Evolutionary conservation across 2,329 filamentous ascomycete genomes (phyloP).

Genomic region (Hymenoscyphus fructigenus): DNA sequence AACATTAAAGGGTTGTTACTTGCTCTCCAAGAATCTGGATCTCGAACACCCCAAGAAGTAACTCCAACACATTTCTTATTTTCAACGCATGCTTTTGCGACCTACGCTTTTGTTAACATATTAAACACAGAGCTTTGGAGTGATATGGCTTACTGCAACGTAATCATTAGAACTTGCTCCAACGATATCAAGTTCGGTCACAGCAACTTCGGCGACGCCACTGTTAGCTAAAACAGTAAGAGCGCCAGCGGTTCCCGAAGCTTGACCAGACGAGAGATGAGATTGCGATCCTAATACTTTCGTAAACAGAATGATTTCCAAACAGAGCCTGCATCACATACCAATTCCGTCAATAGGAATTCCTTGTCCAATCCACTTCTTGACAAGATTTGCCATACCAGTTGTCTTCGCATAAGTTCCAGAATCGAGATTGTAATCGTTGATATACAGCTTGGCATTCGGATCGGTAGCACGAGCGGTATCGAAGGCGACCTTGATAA

Average conservation of each 20-base stretch:
- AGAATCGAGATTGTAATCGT: slow-evolving; percentile 62
- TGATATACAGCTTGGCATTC: slow-evolving; percentile 69
- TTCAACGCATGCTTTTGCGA: slow-evolving; percentile 14
- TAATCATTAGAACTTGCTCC: slow-evolving; percentile 10
- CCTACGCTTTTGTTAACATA: slow-evolving; percentile 30
- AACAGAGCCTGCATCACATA: background rate
- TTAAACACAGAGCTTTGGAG: no score
- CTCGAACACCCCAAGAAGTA: slow-evolving; percentile 35
- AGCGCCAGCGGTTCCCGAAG: slow-evolving; percentile 13
- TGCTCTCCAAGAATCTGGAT: slow-evolving; percentile 45
- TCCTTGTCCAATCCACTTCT: slow-evolving; percentile 11
- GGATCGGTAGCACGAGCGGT: slow-evolving; percentile 67
- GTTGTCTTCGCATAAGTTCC: slow-evolving; percentile 42
- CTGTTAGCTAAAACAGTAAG: slow-evolving; percentile 42
- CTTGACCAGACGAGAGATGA: slow-evolving; percentile 19
- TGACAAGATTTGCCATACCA: slow-evolving; percentile 12
- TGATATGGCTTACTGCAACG: slow-evolving; percentile 17
- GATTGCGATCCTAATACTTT: slow-evolving; percentile 12
- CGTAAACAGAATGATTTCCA: background rate
- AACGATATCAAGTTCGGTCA: slow-evolving; percentile 61
- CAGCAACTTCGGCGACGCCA: slow-evolving; percentile 54
- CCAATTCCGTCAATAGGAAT: slow-evolving; percentile 48
- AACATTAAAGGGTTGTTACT: slow-evolving; percentile 9
- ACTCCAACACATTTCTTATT: slow-evolving; percentile 35
- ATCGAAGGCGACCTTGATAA: slow-evolving; percentile 67